Evolutionary conservation across 2,329 filamentous ascomycete genomes (phyloP).

Genomic region (Colletotrichum cuscutae): DNA sequence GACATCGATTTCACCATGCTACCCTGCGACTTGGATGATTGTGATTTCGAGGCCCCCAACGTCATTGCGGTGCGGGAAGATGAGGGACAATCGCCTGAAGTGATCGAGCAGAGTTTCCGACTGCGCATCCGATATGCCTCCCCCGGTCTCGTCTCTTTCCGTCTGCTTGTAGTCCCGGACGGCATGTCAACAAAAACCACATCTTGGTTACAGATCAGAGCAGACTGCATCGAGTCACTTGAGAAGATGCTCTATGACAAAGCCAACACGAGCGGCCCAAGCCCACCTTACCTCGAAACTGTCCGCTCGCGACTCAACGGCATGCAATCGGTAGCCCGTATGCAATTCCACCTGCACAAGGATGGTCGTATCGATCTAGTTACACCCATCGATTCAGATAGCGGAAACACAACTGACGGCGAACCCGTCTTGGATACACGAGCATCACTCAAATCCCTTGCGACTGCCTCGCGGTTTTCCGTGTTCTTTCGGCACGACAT

Average conservation of each 20-base stretch:
- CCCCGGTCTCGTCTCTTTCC: background rate
- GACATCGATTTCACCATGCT: background rate
- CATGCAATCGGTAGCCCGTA: conserved; percentile 1
- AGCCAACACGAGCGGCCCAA: background rate
- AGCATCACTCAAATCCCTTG: background rate
- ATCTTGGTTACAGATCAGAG: background rate
- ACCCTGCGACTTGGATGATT: background rate
- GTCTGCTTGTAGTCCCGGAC: background rate
- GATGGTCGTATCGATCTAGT: background rate
- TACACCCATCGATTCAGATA: background rate
- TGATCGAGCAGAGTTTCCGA: background rate
- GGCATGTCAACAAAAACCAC: background rate
- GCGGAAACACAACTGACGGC: background rate
- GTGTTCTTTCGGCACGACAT: conserved; percentile 15
- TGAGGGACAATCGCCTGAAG: background rate
- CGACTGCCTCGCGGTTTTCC: conserved; percentile 5
- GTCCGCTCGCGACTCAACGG: background rate
- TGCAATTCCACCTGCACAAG: background rate
- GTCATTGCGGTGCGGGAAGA: conserved; percentile 18
- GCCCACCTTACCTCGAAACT: background rate
- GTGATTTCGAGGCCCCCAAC: background rate
- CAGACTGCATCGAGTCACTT: background rate
- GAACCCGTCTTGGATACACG: background rate
- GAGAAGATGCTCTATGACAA: background rate
- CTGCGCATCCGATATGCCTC: background rate